Conservation (phyloP, 305 asterid species). For the Fraxinus greggii region DNA sequence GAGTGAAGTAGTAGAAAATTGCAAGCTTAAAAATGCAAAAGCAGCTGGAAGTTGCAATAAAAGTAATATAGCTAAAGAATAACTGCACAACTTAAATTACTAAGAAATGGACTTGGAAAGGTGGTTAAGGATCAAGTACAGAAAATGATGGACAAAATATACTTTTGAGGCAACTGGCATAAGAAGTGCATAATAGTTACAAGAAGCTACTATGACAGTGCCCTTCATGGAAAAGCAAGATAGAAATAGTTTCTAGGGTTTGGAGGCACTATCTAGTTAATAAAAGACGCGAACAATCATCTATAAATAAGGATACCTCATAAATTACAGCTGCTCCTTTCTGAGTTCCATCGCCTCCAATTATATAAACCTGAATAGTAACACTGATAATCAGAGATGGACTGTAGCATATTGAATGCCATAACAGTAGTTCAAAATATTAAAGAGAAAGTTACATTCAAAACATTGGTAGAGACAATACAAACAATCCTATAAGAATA, state of each 20-base stretch:
- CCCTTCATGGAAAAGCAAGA: neutral
- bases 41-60: neutral
- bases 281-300: slow-evolving; percentile 4
- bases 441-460: slow-evolving; percentile 16
- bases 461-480: slow-evolving; percentile 16
- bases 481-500: slow-evolving; percentile 2
- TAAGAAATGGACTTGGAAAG: neutral
- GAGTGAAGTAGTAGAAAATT: slow-evolving; percentile 3
- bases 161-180: neutral
- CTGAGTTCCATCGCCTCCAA: slow-evolving; percentile 97
- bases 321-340: slow-evolving; percentile 87
- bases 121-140: neutral
- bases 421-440: slow-evolving; percentile 7
- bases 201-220: neutral
- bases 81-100: neutral
- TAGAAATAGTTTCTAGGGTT: neutral
- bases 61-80: neutral
- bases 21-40: slow-evolving; percentile 12
- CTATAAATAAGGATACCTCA: slow-evolving; percentile 50
- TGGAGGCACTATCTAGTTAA: neutral
- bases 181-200: slow-evolving; percentile 1
- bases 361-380: slow-evolving; percentile 71
- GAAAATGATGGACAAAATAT: slow-evolving; percentile 7
- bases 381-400: slow-evolving; percentile 27
- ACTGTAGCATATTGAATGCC: slow-evolving; percentile 15